These are phyloP conservation scores for Lotus japonicus DNA, from an alignment of 306 rosid genomes.

Conservation along the genomic window DNA sequence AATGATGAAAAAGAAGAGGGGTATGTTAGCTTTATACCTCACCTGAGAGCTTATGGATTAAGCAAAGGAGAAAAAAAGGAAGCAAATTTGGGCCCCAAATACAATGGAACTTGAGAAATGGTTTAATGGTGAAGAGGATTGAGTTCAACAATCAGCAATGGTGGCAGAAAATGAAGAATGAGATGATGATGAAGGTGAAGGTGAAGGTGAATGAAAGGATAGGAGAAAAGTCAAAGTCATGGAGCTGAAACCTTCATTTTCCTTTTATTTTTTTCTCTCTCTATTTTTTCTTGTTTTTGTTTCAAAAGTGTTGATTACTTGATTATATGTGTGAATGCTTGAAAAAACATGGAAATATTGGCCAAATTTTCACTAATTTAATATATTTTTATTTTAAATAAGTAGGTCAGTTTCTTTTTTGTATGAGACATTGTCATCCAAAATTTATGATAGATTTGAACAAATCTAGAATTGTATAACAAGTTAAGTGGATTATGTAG, in stretches of 20 bases:
- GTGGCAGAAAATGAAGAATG: not conserved
- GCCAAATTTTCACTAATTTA: not conserved
- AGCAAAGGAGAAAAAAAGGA: not conserved
- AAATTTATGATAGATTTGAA: too few relatives aligned
- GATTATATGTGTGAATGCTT: not conserved
- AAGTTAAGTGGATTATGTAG: too few relatives aligned
- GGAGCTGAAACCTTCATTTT: constrained; percentile 20
- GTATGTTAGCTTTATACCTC: not conserved
- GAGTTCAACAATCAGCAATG: not conserved
- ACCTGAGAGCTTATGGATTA: constrained; percentile 1
- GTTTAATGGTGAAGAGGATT: not conserved
- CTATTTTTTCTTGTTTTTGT: not conserved
- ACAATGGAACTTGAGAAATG: not conserved
- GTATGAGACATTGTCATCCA: too few relatives aligned
- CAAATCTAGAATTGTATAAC: too few relatives aligned
- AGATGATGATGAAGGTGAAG: not conserved
- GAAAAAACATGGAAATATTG: not conserved
- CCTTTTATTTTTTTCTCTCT: not conserved
- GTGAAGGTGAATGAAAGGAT: not conserved
- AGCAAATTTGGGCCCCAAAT: not conserved
- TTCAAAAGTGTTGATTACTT: not conserved
- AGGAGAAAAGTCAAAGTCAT: constrained; percentile 31
- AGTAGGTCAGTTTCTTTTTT: too few relatives aligned
- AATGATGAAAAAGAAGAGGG: not conserved
- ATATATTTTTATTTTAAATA: too few relatives aligned